Evolutionary conservation across 1,284 basidiomycete species (phyloP).

Genomic region (Polyporus tsugae): DNA sequence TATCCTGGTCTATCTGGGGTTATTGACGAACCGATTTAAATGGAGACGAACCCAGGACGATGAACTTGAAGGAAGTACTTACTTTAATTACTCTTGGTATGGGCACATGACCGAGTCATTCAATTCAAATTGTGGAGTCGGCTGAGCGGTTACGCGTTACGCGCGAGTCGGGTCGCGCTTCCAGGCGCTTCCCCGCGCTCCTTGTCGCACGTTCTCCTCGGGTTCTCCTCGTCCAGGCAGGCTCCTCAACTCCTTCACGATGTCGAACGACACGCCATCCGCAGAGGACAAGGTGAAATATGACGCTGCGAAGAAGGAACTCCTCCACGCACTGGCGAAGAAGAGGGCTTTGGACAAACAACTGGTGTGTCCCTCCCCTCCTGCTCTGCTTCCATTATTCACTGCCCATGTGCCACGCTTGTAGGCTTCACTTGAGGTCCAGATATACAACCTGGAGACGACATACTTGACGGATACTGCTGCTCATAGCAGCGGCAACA

Average conservation of each 20-base stretch:
- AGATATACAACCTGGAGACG: constrained; percentile 79
- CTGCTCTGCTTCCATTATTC: neutral
- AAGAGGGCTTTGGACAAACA: constrained; percentile 77
- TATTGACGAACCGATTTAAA: no score
- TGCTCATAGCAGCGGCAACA: constrained; percentile 78
- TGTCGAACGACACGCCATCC: constrained; percentile 45
- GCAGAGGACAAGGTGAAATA: constrained; percentile 73
- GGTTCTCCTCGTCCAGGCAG: neutral
- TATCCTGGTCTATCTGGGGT: no score
- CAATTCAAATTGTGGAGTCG: neutral
- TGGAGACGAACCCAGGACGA: no score
- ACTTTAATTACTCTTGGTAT: no score
- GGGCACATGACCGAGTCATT: neutral
- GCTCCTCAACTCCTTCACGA: constrained; percentile 12
- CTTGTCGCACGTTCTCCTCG: neutral
- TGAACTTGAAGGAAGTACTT: no score
- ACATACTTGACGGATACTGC: constrained; percentile 79
- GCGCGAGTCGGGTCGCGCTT: no score
- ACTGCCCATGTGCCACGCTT: constrained; percentile 5
- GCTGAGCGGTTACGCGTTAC: neutral
- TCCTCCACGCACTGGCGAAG: constrained; percentile 72
- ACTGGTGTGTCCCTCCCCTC: constrained; percentile 56
- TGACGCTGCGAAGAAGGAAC: constrained; percentile 74
- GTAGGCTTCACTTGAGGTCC: constrained; percentile 74
- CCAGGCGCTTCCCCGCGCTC: neutral